phyloP scores from a whole-genome alignment of 495 filamentous ascomycete species.

The Barbatosphaeria neglecta region DNA sequence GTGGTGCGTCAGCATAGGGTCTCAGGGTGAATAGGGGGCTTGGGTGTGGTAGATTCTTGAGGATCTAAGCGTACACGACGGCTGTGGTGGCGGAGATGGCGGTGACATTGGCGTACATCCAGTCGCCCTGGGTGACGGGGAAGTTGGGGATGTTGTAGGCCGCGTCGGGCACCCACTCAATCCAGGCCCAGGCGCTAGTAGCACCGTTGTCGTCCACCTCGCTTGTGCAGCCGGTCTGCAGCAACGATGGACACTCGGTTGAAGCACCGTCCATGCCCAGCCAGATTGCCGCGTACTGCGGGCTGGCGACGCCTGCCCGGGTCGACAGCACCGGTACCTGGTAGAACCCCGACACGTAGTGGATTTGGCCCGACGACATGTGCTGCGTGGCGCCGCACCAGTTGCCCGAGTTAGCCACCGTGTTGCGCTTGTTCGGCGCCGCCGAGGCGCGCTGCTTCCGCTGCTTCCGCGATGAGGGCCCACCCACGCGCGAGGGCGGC shows the following conservation, averaged over 20 bases:
- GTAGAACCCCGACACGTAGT: conserved; percentile 13
- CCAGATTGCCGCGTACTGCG: conserved; percentile 18
- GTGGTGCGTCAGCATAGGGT: not conserved
- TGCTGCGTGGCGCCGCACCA: conserved; percentile 22
- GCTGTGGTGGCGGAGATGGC: conserved; percentile 31
- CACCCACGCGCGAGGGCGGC: too few relatives aligned
- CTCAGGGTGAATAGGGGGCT: not conserved
- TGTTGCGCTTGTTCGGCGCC: too few relatives aligned
- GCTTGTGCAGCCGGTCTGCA: conserved; percentile 20
- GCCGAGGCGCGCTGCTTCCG: too few relatives aligned
- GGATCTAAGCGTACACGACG: conserved; percentile 16
- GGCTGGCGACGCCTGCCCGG: conserved; percentile 5
- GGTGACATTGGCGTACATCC: conserved; percentile 39
- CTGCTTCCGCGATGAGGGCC: too few relatives aligned
- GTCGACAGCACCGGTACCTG: conserved; percentile 12
- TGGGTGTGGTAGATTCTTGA: not conserved
- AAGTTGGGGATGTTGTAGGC: conserved; percentile 38
- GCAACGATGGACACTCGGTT: conserved; percentile 9
- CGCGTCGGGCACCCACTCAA: conserved; percentile 50
- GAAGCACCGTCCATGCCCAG: conserved; percentile 20
- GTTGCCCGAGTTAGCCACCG: conserved; percentile 14
- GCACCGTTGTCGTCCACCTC: conserved; percentile 17
- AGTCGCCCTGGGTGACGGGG: conserved; percentile 40
- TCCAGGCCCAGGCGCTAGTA: conserved; percentile 38
- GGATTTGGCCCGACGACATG: conserved; percentile 5